Evolutionary conservation across 1,284 basidiomycete species (phyloP), one percentile per base, ranked within the genome.

Genomic region (Amylostereum chailletii): DNA sequence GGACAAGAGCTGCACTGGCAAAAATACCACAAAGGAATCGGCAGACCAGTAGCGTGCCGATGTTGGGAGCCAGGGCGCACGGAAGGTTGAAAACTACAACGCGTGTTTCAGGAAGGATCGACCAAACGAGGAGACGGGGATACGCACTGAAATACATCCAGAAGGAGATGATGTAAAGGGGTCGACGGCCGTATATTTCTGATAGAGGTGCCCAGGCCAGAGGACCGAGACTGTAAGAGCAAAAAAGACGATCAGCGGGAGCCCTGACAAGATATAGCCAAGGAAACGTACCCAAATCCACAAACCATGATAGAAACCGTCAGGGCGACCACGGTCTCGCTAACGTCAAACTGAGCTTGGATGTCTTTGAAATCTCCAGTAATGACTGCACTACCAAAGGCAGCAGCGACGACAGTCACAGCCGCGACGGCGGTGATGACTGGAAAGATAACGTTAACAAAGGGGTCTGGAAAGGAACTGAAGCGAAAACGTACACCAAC

Each of bases 11-110:
- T 2, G 60, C 62, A 32, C 64, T 64, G 19, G 61, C 67, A 52
- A 81, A 83, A 19, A 71, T 68, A 0, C 83, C 83, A 8, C 74
- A 70, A 11, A 86, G 62, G 64, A 85, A 81, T 4, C 83, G 74
- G 62, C 82, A 80, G 46, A 78, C 65, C 50, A 86, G 70, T 45
- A 85, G 69, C 0, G 73, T 65, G 6, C 67, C 76, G 6, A 76
- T 78, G 62, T 84, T 85, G 10, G 68, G 65, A 0, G 77, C 68
- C 3, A 85, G 66, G 1, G 81, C 80, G 8, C 61, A 59, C 2
- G 62, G 64, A 33, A 68, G 65, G 49, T 62, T 62, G 55, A 67
- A 64, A 34, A 66, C 52, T 56, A 41, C 32, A 10, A 50, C 50
- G 26, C 5, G 38, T 30, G 30, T 19, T 9, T 31, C n/a, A 29